Evolutionary conservation across 73 alveolate genomes (phyloP).

Genomic region (Tetrahymena elliotti): DNA sequence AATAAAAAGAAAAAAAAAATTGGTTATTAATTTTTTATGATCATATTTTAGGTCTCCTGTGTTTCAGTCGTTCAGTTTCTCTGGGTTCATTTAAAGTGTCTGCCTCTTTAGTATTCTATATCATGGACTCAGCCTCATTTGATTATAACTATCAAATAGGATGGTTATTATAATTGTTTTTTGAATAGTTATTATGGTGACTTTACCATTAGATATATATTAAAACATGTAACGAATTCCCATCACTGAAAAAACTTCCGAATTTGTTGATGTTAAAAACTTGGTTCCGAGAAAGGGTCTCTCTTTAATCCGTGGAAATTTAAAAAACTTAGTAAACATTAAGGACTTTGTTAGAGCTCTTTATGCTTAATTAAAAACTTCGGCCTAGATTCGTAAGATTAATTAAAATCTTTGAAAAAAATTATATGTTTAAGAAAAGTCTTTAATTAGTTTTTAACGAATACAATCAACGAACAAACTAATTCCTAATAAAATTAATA

Average conservation of each 20-base stretch:
- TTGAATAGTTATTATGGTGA: neutral
- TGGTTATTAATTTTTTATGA: neutral
- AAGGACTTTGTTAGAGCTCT: neutral
- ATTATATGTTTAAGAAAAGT: neutral
- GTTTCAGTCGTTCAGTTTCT: neutral
- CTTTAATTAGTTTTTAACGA: neutral
- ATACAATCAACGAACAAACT: neutral
- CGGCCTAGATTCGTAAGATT: neutral
- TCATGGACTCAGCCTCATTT: neutral
- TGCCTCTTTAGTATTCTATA: neutral
- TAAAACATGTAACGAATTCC: neutral
- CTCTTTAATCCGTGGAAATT: neutral
- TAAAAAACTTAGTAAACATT: neutral
- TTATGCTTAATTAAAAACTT: neutral
- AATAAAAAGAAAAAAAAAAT: no score
- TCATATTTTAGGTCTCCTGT: neutral
- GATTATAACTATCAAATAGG: neutral
- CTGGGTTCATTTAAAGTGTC: neutral
- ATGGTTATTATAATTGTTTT: neutral
- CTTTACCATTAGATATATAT: neutral
- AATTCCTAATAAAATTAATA: neutral
- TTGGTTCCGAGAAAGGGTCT: neutral
- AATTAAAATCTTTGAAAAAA: neutral
- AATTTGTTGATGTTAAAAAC: neutral
- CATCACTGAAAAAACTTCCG: constrained; percentile 1